Base-by-base conservation (phyloP, 2,329 filamentous ascomycete genomes). In the Sordariomycetes sp. region DNA sequence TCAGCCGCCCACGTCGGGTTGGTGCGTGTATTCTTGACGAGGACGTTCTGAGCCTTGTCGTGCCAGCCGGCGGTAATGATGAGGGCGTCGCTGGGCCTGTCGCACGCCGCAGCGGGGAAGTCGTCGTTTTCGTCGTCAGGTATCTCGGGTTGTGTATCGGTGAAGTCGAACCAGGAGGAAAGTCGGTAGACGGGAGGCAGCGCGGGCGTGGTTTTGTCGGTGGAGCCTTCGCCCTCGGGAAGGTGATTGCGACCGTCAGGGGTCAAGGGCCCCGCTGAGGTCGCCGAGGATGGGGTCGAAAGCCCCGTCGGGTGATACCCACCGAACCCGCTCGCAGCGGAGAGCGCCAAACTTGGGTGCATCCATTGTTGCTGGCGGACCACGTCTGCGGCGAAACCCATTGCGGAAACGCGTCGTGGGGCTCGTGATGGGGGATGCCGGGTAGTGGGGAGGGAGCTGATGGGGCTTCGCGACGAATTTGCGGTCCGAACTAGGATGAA, bases 341-440 rank as follows among this genome's bases (percentile, higher is more conserved):
- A 50, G 48, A 39, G 25, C n/a, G 25, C n/a, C 10, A 42, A 6
- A 20, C 50, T 35, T 17, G 55, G 55, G 34, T 52, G 35, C 28
- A 56, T 34, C 55, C 55, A 56, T 56, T 56, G 55, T n/a, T 52
- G 45, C 55, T 56, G 55, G n/a, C 55, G 34, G 32, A 52, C 20
- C 20, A 48, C 45, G 48, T 56, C 55, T 15, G 55, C 55, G 7
- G 45, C 55, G 55, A 56, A 56, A 15, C 55, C 48, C 55, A 56
- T 56, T 15, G 55, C 28, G 25, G 28, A 56, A 56, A 15, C 36
- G 20, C 34, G 28, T 24, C 24, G n/a, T 24, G 25, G 25, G 54
- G n/a, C 54, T 20, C 22, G n/a, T n/a, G 20, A 13, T 10, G 15
- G 10, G 42, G 25, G 22, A 2, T 22, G 12, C 45, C 17, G 42